Evolutionary conservation across 345 rosid species (phyloP), one percentile per base, ranked within the genome.

Genomic region (Rhodamnia argentea): DNA sequence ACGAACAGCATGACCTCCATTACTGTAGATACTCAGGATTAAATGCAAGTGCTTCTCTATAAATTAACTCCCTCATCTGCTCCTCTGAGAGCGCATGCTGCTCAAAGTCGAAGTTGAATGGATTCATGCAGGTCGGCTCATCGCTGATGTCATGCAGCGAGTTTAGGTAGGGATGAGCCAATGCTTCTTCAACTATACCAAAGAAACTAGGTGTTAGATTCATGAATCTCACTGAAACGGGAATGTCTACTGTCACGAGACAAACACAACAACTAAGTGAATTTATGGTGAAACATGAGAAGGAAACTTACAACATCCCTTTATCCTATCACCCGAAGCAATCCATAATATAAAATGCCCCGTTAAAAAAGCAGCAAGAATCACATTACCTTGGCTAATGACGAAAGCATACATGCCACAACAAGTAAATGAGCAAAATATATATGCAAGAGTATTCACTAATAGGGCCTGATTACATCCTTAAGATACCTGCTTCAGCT

Each of bases 11-110:
- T 26, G n/a, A 32, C 5, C 20, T 52, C 44, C 85, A 24, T 75
- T 29, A 82, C 82, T 91, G 91, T 82, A 89, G 93, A 84, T 94
- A 96, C 83, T 92, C 95, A 8, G 97, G 96, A 86, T 94, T 97
- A 92, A 96, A 96, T 52, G 95, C 98, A 82, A 96, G 93, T 24
- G 95, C 96, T 92, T 96, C 98, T 86, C 90, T 84, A 87, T 94
- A 96, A 78, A 97, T 94, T 16, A 95, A 89, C 90, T 96, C 99
- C 94, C 90, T 95, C 94, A 96, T 91, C 88, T 97, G 93, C 84
- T 94, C 99, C 91, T 89, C 96, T 0, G 95, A 87, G 84, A 94
- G 89, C 54, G 95, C 92, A 87, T 91, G 92, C 91, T 92, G 94
- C 91, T 96, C 98, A 26, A 95, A 91, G 90, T 92, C 98, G 13